These are phyloP conservation scores for Cephaloascus albidus DNA, from an alignment of 805 yeast species.

Conservation along the genomic window DNA sequence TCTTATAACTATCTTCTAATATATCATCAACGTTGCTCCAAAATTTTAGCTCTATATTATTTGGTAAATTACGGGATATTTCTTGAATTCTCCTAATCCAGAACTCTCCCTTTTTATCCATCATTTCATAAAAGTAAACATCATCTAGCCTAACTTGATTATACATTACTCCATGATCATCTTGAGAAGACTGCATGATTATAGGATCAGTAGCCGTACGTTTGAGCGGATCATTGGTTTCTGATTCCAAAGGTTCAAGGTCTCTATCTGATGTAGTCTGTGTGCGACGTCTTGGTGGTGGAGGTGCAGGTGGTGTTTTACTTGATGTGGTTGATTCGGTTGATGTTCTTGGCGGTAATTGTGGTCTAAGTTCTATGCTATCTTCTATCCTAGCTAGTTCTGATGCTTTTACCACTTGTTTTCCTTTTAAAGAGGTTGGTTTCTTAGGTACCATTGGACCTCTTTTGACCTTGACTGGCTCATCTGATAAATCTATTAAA, in stretches of 20 bases:
- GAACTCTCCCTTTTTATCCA: not conserved
- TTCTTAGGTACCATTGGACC: constrained; percentile 41
- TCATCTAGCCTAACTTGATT: not conserved
- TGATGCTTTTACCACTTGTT: constrained; percentile 3
- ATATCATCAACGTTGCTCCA: constrained; percentile 35
- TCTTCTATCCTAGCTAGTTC: too few relatives aligned
- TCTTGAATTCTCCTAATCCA: not conserved
- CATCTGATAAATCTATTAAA: constrained; percentile 27
- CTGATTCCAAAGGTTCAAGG: too few relatives aligned
- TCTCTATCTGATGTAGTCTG: too few relatives aligned
- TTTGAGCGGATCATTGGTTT: too few relatives aligned
- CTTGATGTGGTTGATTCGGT: not conserved
- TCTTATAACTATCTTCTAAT: constrained; percentile 12
- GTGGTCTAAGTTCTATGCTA: constrained; percentile 11
- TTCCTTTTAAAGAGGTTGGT: constrained; percentile 30
- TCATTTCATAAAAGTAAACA: not conserved
- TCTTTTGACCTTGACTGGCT: constrained; percentile 7
- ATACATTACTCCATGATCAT: not conserved
- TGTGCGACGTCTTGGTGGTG: not conserved
- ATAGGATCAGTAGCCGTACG: not conserved
- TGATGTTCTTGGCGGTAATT: constrained; percentile 2
- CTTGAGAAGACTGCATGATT: not conserved
- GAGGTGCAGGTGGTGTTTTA: not conserved
- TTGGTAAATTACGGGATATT: constrained; percentile 16
- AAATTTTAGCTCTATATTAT: constrained; percentile 23